Conservation (phyloP, 1,139 yeast genomes). For the Lodderomyces margitis region DNA sequence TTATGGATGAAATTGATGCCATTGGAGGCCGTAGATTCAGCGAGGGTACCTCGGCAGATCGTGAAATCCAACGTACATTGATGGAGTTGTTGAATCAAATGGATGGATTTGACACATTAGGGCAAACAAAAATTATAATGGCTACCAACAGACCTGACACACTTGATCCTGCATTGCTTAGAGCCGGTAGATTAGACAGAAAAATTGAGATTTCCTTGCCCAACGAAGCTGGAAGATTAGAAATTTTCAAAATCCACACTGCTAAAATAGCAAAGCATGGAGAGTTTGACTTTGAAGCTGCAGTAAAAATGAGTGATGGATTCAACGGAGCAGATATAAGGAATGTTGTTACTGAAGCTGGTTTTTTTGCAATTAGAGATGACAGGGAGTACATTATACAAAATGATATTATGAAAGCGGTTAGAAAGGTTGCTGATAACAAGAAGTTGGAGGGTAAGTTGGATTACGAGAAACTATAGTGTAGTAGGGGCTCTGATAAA, state of each 20-base stretch:
- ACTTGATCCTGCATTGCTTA: conserved; percentile 94
- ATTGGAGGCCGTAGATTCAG: conserved; percentile 98
- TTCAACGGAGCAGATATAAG: conserved; percentile 99
- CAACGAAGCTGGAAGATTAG: conserved; percentile 93
- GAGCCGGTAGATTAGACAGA: conserved; percentile 98
- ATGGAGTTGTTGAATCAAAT: conserved; percentile 97
- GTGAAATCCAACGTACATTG: conserved; percentile 97
- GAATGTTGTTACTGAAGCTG: conserved; percentile 98
- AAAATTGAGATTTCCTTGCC: conserved; percentile 96
- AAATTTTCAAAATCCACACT: conserved; percentile 93
- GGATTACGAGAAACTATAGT: conserved; percentile 83
- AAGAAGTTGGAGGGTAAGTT: conserved; percentile 96
- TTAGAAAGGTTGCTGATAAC: conserved; percentile 93
- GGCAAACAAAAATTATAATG: conserved; percentile 98
- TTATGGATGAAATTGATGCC: conserved; percentile 99
- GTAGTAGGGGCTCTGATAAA: not conserved
- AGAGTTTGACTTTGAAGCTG: conserved; percentile 95
- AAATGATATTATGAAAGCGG: conserved; percentile 96
- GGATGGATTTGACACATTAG: conserved; percentile 98
- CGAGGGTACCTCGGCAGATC: conserved; percentile 98
- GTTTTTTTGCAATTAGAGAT: conserved; percentile 96
- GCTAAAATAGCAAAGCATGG: conserved; percentile 85
- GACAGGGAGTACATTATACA: conserved; percentile 94
- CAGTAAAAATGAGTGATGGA: conserved; percentile 97
- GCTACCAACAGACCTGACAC: conserved; percentile 99